phyloP scores from a whole-genome alignment of 495 filamentous ascomycete genomes.

The Neurospora tetrasperma region DNA sequence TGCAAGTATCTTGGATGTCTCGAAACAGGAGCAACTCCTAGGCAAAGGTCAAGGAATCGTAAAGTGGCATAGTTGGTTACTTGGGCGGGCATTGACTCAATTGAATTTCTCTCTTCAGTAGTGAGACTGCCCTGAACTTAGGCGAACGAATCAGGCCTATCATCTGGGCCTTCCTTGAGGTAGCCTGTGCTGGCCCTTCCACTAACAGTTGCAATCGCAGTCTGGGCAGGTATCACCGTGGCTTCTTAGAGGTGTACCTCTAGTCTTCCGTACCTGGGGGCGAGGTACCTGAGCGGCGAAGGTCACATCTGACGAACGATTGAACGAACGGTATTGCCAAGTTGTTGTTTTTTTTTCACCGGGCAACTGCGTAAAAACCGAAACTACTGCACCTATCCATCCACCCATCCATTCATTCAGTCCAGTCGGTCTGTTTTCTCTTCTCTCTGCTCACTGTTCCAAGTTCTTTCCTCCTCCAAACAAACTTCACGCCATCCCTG shows the following conservation, averaged over 20 bases:
- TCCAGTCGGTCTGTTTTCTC: not conserved
- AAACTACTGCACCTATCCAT: not conserved
- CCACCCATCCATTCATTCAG: not conserved
- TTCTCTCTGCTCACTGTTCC: not conserved
- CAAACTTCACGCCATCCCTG: not conserved
- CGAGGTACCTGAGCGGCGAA: slow-evolving; percentile 1
- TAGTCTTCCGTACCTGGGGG: not conserved
- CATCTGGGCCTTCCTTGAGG: not conserved
- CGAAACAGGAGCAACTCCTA: not conserved
- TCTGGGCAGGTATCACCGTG: not conserved
- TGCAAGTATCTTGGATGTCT: not conserved
- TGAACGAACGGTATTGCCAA: not conserved
- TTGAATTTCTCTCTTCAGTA: not conserved
- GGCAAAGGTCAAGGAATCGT: not conserved
- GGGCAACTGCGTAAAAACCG: not conserved
- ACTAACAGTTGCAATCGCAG: not conserved
- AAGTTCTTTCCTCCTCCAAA: not conserved
- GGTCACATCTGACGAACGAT: not conserved
- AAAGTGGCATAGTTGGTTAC: not conserved
- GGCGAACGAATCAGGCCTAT: not conserved
- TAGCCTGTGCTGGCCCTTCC: not conserved
- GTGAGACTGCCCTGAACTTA: not conserved
- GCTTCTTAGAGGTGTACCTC: not conserved
- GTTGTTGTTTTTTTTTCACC: not conserved
- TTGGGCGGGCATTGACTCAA: not conserved